phyloP scores from a whole-genome alignment of 768 basidiomycete species.

The Harrya chromipes region DNA sequence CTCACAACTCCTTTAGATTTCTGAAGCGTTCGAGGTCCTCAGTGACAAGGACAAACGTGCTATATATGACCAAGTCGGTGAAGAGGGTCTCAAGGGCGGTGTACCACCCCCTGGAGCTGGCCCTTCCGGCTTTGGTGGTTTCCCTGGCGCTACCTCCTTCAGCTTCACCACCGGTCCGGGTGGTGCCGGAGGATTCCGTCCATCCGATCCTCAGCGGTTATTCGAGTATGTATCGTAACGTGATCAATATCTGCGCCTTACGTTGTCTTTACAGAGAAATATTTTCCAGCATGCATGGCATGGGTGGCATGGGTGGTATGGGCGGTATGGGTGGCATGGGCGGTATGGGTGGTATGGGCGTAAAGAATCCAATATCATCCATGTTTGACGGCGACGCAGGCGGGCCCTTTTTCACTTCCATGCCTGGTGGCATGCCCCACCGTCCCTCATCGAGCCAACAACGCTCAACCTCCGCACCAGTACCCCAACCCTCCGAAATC shows the following conservation, averaged over 20 bases:
- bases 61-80: constrained; percentile 90
- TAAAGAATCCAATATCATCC: constrained; percentile 28
- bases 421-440: constrained; percentile 58
- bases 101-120: constrained; percentile 53
- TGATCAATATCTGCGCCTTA: background rate
- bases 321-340: constrained; percentile 29
- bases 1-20: constrained; percentile 49
- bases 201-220: constrained; percentile 81
- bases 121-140: constrained; percentile 40
- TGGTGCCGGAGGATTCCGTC: constrained; percentile 55
- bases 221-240: constrained; percentile 65
- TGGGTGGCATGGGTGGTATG: constrained; percentile 38
- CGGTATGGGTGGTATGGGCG: constrained; percentile 42
- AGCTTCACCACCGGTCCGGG: constrained; percentile 51
- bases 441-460: constrained; percentile 32
- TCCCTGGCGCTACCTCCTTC: constrained; percentile 52
- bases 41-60: constrained; percentile 82
- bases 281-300: constrained; percentile 41
- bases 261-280: constrained; percentile 45
- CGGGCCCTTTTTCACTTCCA: constrained; percentile 38
- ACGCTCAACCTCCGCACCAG: constrained; percentile 28
- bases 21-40: constrained; percentile 95
- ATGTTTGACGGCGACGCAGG: constrained; percentile 41
- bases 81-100: constrained; percentile 86
- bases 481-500: constrained; percentile 53